A percentile compares a stretch with the other conserved stretches of the same genome.
Conservation (phyloP, 2,329 filamentous ascomycete species). For the Cladophialophora carrionii region DNA sequence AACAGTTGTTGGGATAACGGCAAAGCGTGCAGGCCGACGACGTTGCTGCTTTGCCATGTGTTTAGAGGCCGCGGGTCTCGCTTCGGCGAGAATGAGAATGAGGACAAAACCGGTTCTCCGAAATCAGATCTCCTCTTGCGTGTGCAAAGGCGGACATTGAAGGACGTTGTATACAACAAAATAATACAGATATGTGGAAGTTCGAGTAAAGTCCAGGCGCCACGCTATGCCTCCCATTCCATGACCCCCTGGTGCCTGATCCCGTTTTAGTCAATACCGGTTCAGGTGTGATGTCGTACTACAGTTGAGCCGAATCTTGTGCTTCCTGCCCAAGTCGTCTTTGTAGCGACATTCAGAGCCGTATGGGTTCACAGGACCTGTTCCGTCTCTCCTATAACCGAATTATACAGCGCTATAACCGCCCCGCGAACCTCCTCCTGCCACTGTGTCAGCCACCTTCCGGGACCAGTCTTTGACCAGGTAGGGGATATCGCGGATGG, state of each 20-base stretch:
- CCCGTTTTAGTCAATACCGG: neutral
- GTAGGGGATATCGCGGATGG: constrained; percentile 89
- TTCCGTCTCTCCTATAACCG: neutral
- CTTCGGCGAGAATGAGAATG: neutral
- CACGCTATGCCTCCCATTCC: neutral
- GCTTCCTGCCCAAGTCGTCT: neutral
- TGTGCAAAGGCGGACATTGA: neutral
- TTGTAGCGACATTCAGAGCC: neutral
- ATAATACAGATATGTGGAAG: neutral
- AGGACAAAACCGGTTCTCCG: neutral
- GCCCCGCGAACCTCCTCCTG: constrained; percentile 79
- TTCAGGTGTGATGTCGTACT: neutral
- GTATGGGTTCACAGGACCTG: neutral
- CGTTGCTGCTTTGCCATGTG: neutral
- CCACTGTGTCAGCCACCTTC: constrained; percentile 77
- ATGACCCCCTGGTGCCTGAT: neutral
- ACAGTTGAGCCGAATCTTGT: neutral
- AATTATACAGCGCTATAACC: constrained; percentile 89
- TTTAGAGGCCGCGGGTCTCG: neutral
- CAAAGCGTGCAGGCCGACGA: neutral
- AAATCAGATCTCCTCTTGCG: neutral
- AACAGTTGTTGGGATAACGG: constrained; percentile 19
- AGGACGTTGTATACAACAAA: neutral
- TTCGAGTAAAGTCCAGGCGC: neutral
- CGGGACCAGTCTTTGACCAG: constrained; percentile 85